These are phyloP conservation scores for Cutaneotrichosporon dermatis DNA, from an alignment of 1,284 basidiomycete genomes.

Conservation along the genomic window DNA sequence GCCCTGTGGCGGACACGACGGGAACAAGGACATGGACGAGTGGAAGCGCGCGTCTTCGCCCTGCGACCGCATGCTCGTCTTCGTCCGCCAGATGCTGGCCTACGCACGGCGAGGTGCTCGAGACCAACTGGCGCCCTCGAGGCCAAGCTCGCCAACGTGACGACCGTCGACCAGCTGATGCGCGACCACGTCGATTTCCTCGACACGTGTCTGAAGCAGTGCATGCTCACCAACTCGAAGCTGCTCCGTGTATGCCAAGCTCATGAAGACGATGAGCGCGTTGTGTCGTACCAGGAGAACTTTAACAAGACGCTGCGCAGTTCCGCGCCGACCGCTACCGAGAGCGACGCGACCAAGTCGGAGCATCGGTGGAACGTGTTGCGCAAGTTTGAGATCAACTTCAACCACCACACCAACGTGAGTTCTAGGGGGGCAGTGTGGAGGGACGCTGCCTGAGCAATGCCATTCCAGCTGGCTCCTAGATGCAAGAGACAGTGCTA, in stretches of 20 bases:
- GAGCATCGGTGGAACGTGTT: slow-evolving; percentile 71
- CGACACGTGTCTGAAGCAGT: slow-evolving; percentile 92
- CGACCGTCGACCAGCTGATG: slow-evolving; percentile 86
- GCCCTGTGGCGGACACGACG: slow-evolving; percentile 46
- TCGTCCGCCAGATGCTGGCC: slow-evolving; percentile 84
- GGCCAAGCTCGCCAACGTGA: slow-evolving; percentile 72
- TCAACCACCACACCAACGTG: slow-evolving; percentile 65
- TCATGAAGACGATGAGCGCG: slow-evolving; percentile 78
- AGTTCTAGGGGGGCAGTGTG: slow-evolving; percentile 29
- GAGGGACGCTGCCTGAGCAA: no score
- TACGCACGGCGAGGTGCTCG: slow-evolving; percentile 95
- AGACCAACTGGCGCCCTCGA: slow-evolving; percentile 85
- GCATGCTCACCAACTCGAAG: slow-evolving; percentile 89
- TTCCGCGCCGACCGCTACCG: slow-evolving; percentile 50
- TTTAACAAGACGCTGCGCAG: slow-evolving; percentile 54
- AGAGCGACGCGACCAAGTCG: slow-evolving; percentile 54
- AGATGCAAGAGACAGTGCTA: no score
- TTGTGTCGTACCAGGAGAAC: slow-evolving; percentile 65
- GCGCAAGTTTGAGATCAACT: slow-evolving; percentile 82
- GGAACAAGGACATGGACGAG: slow-evolving; percentile 62
- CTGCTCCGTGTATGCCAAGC: slow-evolving; percentile 75
- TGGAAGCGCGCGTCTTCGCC: slow-evolving; percentile 82
- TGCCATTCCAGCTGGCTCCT: no score
- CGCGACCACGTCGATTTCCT: slow-evolving; percentile 90
- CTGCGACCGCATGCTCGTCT: slow-evolving; percentile 89